Evolutionary conservation across 768 basidiomycete species (phyloP).

Genomic region (Hirschioporus abietinus): DNA sequence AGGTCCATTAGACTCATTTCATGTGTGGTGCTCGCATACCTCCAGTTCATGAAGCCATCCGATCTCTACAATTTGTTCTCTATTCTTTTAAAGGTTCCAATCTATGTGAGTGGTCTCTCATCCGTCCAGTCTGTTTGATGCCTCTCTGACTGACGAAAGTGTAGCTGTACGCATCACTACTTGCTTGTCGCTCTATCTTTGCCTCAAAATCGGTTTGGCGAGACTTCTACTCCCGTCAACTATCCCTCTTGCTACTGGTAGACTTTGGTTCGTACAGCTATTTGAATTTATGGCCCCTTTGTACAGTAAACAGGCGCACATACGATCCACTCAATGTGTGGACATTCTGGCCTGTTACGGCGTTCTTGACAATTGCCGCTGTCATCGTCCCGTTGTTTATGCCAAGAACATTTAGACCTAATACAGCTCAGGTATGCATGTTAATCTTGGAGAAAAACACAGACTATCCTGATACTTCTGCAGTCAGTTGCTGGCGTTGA

Average conservation of each 20-base stretch:
- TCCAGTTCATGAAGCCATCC: neutral
- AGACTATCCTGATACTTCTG: neutral
- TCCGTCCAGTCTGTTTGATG: neutral
- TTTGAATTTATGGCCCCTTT: neutral
- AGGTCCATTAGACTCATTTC: neutral
- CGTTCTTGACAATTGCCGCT: neutral
- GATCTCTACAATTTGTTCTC: neutral
- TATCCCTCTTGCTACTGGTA: neutral
- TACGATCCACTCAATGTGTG: neutral
- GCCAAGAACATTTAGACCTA: slow-evolving; percentile 2
- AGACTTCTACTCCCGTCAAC: neutral
- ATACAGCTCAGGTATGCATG: neutral
- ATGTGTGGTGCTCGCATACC: neutral
- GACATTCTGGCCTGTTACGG: neutral
- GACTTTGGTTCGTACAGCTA: neutral
- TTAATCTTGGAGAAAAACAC: neutral
- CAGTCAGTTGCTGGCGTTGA: neutral
- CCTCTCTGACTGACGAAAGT: neutral
- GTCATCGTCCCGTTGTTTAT: neutral
- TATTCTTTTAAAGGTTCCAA: neutral
- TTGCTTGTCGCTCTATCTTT: neutral
- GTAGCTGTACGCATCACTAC: neutral
- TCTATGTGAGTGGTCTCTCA: neutral
- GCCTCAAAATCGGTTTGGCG: neutral
- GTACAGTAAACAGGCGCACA: neutral